phyloP scores from a whole-genome alignment of 148 eudicot species.

The Vaccinium corymbosum region DNA sequence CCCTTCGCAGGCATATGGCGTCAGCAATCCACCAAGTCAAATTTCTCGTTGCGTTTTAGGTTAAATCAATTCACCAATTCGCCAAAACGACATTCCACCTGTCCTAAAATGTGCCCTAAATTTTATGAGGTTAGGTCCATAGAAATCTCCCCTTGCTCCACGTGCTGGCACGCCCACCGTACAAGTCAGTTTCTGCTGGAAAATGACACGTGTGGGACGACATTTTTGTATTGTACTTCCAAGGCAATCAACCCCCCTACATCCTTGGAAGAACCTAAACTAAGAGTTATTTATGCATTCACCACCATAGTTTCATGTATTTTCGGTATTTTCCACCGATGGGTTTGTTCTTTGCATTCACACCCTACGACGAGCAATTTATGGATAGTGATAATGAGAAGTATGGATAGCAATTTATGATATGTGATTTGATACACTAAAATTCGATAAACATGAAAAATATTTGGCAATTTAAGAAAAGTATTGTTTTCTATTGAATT shows the following conservation, averaged over 20 bases:
- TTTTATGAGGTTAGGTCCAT: neutral
- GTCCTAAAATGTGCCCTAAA: constrained; percentile 1
- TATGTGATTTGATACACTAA: too few relatives aligned
- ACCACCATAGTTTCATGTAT: neutral
- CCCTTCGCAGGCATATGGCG: too few relatives aligned
- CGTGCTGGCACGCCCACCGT: neutral
- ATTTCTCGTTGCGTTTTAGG: neutral
- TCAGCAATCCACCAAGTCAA: neutral
- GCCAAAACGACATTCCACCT: neutral
- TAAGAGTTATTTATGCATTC: neutral
- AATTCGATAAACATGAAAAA: too few relatives aligned
- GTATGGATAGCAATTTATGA: too few relatives aligned
- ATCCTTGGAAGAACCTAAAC: neutral
- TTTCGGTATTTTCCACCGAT: neutral
- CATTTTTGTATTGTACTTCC: neutral
- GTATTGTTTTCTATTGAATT: too few relatives aligned
- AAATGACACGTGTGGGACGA: neutral
- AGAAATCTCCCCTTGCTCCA: neutral
- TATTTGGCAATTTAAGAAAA: too few relatives aligned
- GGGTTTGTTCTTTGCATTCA: neutral
- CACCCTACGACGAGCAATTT: neutral
- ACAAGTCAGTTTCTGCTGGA: neutral
- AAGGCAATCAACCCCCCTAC: neutral
- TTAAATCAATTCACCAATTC: neutral
- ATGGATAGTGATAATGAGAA: neutral